Conservation (phyloP, 176 grass and related monocot species). For the Eleusine indica region DNA sequence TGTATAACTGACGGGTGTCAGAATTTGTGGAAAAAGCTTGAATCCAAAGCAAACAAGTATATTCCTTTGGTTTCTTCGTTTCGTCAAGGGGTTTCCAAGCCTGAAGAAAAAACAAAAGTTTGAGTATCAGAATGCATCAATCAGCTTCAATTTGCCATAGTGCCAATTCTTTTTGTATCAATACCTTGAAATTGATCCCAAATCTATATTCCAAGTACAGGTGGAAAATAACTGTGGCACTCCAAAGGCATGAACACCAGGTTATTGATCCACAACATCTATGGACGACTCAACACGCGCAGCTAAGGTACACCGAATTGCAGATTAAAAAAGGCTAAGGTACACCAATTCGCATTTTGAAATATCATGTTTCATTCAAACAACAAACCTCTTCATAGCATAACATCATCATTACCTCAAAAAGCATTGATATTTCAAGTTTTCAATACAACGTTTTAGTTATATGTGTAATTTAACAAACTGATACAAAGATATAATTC, state of each 20-base stretch:
- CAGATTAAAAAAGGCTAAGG: not conserved
- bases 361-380: not conserved
- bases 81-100: conserved; percentile 36
- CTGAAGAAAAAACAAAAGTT: conserved; percentile 36
- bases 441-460: not conserved
- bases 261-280: conserved; percentile 14
- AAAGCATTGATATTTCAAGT: not conserved
- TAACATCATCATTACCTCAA: not conserved
- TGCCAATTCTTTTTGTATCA: not conserved
- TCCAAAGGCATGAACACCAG: conserved; percentile 22
- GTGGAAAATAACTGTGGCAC: not conserved
- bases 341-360: not conserved
- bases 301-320: not conserved
- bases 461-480: not conserved
- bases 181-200: not conserved
- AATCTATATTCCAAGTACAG: not conserved
- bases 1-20: not conserved
- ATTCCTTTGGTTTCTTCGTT: conserved; percentile 34
- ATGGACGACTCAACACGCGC: not conserved
- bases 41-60: conserved; percentile 25
- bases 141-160: not conserved
- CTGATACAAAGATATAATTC: not conserved
- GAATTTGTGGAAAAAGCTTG: conserved; percentile 20
- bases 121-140: not conserved
- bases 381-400: conserved; percentile 1